Base-by-base conservation (phyloP, 306 rosid species). In the Senna siamea region DNA sequence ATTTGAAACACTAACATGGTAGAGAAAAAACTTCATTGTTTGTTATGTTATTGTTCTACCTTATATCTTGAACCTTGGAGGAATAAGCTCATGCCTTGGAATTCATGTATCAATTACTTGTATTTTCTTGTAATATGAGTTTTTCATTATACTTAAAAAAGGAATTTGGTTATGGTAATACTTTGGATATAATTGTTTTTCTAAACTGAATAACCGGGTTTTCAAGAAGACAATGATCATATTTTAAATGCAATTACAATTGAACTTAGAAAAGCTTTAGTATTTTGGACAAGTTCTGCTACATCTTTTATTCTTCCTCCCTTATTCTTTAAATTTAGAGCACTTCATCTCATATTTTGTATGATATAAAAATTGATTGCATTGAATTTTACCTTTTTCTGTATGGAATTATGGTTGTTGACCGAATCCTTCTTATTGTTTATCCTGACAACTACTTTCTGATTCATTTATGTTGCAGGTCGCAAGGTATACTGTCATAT, bases 401-500 rank as follows among this genome's bases (percentile, higher is more conserved):
- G 38, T 69, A 56, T 32, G 9, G 14, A 69, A 47, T 53, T 54
- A 47, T 40, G 6, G 53, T 17, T 0, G 50, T 62, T 35, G 48
- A 38, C 30, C 37, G 68, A 62, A 38, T 66, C 46, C 64, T 72
- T 46, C 6, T 8, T 66, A 12, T 59, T 67, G 8, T 18, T 69
- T 48, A 11, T 58, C 59, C 47, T 77, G 38, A 40, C 61, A 30
- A 70, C 54, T 77, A 60, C 41, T 73, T 35, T 41, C 22, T 79
- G 23, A 56, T 74, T 73, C 53, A 53, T 73, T 71, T 79, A 28
- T 86, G 55, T 83, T 89, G 89, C 97, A 93, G 98, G 87, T 89
- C 88, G 54, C 98, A 87, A 93, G 98, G 98, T 93, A 90, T 59
- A 83, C 81, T 66, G 75, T 50, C 72, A 54, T 78, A 55, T 75